A percentile compares a stretch with the other conserved stretches of the same genome.
Evolutionary conservation across 495 filamentous ascomycete species (phyloP).

Genomic region (Aspergillus leporis): DNA sequence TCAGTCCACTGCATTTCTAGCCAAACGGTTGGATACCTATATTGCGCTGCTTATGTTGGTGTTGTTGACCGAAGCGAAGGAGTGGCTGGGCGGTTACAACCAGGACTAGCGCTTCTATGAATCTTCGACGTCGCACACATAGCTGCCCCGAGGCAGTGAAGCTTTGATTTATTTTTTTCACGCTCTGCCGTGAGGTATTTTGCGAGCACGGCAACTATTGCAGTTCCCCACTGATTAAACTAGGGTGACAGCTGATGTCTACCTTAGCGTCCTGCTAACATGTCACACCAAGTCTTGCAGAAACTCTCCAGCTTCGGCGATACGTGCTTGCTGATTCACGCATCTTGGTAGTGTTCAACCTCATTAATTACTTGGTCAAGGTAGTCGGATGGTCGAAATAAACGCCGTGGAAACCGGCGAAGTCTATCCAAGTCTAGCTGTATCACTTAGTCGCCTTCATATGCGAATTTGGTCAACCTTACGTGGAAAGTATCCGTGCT

Average conservation of each 20-base stretch:
- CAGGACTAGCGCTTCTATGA: background rate
- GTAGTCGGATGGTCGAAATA: background rate
- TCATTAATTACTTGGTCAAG: background rate
- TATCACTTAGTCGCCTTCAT: background rate
- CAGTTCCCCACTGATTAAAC: background rate
- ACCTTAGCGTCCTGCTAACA: background rate
- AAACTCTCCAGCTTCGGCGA: background rate
- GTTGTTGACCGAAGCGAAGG: background rate
- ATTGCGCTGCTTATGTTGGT: background rate
- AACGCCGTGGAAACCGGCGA: background rate
- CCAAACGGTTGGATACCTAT: background rate
- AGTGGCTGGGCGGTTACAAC: background rate
- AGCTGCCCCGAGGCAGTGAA: background rate
- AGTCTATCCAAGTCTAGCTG: background rate
- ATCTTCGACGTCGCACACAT: background rate
- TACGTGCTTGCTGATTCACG: background rate
- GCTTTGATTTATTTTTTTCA: background rate
- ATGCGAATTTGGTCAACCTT: background rate
- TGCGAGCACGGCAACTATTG: background rate
- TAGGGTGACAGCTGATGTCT: background rate
- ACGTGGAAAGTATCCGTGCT: background rate
- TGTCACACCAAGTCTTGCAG: constrained; percentile 8
- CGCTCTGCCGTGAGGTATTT: background rate
- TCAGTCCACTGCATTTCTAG: background rate
- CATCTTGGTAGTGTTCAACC: background rate